Evolutionary conservation across 805 yeast genomes (phyloP).

Genomic region (Danielia oregonensis): DNA sequence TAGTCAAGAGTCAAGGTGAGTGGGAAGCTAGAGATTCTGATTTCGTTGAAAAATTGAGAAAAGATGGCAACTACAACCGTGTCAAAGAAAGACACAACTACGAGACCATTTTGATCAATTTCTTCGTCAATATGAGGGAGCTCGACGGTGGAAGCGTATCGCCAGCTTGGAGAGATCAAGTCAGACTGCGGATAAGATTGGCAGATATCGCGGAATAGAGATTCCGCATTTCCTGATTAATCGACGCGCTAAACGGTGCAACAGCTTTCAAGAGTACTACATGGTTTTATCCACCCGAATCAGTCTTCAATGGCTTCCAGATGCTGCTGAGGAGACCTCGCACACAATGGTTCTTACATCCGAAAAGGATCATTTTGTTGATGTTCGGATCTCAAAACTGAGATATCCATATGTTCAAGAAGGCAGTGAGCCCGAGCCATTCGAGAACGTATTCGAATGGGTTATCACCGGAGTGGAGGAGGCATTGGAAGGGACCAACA

Average conservation of each 20-base stretch:
- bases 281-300: slow-evolving; percentile 44
- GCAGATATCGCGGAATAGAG: not conserved
- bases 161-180: slow-evolving; percentile 7
- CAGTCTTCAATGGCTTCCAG: slow-evolving; percentile 51
- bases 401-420: slow-evolving; percentile 11
- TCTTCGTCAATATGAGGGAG: slow-evolving; percentile 28
- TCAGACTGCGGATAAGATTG: slow-evolving; percentile 1
- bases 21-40: slow-evolving; percentile 39
- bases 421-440: slow-evolving; percentile 5
- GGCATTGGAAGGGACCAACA: slow-evolving; percentile 30
- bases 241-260: too few relatives aligned
- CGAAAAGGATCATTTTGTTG: slow-evolving; percentile 44
- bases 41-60: slow-evolving; percentile 22
- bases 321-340: slow-evolving; percentile 39
- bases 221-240: too few relatives aligned
- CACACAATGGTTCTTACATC: slow-evolving; percentile 48
- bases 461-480: slow-evolving; percentile 51
- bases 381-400: slow-evolving; percentile 31
- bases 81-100: slow-evolving; percentile 27
- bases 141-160: slow-evolving; percentile 34
- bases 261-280: too few relatives aligned
- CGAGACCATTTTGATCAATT: slow-evolving; percentile 32
- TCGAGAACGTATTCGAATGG: slow-evolving; percentile 48
- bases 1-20: slow-evolving; percentile 30
- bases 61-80: slow-evolving; percentile 15